Base-by-base conservation (phyloP, 192 early-diverging fungal species). In the Coemansia sp. region DNA sequence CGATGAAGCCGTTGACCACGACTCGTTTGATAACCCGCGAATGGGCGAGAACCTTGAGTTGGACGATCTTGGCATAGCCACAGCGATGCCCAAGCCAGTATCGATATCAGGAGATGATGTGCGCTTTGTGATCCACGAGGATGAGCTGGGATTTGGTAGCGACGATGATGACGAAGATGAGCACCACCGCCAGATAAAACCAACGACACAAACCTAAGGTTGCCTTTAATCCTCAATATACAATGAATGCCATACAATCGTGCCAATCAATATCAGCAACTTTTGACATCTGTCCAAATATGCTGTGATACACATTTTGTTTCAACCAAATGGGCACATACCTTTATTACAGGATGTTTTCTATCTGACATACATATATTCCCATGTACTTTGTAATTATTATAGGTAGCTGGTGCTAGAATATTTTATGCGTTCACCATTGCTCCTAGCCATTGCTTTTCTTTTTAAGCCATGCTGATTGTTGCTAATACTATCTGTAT, bases 21-120 rank as follows among this genome's bases (percentile, higher is more conserved):
- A 73, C 35, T 82, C 79, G 1, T 82, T 76, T 66, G 74, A 76
- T 50, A 70, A 68, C 23, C 79, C 79, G 17, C 79, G 68, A 5
- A 82, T 82, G 79, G 79, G 79, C 13, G 79, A 82, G 42, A 57
- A 82, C 21, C 69, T 82, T n/a, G 79, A 82, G 58, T 62, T 82
- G 40, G 74, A 69, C 35, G 79, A 69, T 21, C 37, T 82, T 42
- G 60, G 64, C n/a, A 39, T 37, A 6, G 13, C 39, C 9, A 40
- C 64, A 2, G n/a, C 65, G 21, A 70, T 64, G n/a, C 30, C 32
- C 17, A 39, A 55, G n/a, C 47, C 40, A 11, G n/a, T 53, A 8
- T 70, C 79, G 6, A 66, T 68, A n/a, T 62, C 73, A 6, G 78
- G 64, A 26, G 73, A 73, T 43, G 71, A 70, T 46, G 70, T 70